Conservation (phyloP, 495 filamentous ascomycete genomes). For the Clavariopsis aquatica region DNA sequence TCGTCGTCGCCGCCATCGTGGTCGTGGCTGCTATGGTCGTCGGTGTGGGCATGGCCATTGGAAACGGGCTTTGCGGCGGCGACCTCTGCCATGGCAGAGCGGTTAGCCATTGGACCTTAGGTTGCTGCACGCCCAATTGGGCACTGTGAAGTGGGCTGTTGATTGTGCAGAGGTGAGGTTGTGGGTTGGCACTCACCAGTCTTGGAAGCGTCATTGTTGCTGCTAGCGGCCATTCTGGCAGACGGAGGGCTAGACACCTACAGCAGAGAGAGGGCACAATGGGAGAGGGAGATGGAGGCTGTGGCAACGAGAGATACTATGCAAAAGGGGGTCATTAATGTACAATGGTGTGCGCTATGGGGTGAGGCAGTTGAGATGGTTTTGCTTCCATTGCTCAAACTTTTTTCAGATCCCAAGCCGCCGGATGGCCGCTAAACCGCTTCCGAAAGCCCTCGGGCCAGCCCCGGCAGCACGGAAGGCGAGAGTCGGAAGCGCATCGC, state of each 20-base stretch:
- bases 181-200: conserved; percentile 31
- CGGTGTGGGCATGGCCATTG: conserved; percentile 3
- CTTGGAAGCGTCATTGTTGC: conserved; percentile 39
- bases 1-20: conserved; percentile 10
- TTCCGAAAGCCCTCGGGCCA: neutral
- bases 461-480: conserved; percentile 6
- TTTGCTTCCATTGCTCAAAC: neutral
- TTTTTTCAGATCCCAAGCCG: conserved; percentile 10
- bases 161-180: neutral
- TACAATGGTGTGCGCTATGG: conserved; percentile 20
- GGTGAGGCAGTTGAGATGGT: neutral
- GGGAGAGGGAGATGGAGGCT: neutral
- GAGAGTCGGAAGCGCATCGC: neutral
- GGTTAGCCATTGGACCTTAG: conserved; percentile 12
- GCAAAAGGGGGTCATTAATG: conserved; percentile 36
- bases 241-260: neutral
- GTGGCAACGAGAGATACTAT: conserved; percentile 24
- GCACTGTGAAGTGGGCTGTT: neutral
- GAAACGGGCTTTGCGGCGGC: conserved; percentile 16
- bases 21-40: conserved; percentile 7
- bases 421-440: neutral
- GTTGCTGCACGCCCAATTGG: neutral
- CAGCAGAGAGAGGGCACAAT: neutral
- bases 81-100: conserved; percentile 11
- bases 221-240: conserved; percentile 35